Conservation (phyloP, 83 land plant species). For the Thuja plicata region DNA sequence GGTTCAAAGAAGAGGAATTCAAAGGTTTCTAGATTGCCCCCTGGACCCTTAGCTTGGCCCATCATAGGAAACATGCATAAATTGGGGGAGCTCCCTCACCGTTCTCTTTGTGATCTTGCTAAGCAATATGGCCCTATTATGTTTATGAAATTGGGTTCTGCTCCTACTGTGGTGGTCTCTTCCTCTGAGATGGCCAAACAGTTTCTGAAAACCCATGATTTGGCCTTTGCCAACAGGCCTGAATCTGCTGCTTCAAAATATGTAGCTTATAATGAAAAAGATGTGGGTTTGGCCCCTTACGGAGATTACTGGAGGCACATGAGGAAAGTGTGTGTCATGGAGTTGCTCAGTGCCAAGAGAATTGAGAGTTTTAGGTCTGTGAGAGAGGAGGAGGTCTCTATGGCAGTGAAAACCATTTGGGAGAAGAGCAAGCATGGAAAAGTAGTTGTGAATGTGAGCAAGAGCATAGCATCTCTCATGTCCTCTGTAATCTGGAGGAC, state of each 20-base stretch:
- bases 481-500: slow-evolving; percentile 17
- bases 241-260: neutral
- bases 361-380: slow-evolving; percentile 1
- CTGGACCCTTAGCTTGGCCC: neutral
- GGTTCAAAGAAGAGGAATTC: no score
- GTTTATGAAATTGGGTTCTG: slow-evolving; percentile 20
- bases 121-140: slow-evolving; percentile 22
- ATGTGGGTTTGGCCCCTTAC: slow-evolving; percentile 12
- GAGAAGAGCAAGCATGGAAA: neutral
- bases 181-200: neutral
- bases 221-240: slow-evolving; percentile 23
- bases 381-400: slow-evolving; percentile 18
- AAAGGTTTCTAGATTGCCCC: neutral
- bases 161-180: slow-evolving; percentile 19
- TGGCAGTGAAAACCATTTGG: neutral
- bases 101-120: neutral
- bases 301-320: slow-evolving; percentile 21
- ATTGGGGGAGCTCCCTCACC: neutral
- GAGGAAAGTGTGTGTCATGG: slow-evolving; percentile 11
- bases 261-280: neutral
- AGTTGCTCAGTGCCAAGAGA: slow-evolving; percentile 17
- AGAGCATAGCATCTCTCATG: neutral
- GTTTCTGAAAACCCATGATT: slow-evolving; percentile 25
- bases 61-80: slow-evolving; percentile 23
- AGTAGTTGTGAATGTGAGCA: slow-evolving; percentile 23